Evolutionary conservation across 2,329 filamentous ascomycete genomes (phyloP), one percentile per base, ranked within the genome.

Genomic region (Raffaelea albimanens): DNA sequence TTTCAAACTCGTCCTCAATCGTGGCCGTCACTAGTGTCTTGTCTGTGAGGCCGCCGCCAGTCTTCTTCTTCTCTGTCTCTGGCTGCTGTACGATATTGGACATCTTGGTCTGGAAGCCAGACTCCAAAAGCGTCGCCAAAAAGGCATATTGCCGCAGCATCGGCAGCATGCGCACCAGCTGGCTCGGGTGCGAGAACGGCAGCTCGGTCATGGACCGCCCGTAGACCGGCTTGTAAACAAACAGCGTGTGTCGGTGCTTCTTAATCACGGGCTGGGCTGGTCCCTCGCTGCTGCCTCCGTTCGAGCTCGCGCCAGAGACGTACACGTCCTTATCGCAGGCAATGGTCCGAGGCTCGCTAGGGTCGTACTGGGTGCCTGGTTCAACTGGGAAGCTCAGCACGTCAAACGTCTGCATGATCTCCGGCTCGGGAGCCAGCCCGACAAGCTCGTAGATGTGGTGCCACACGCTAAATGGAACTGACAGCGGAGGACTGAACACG

Each of bases 121-220:
- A 78, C 47, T 73, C 67, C 3, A 91, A 69, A 2, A 93, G 63
- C 0, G 71, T 77, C 1, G 79, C 79, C 4, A 87, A 67, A 54
- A 85, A 80, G 0, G 83, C 83, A 58, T 87, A 93, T 60, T 93
- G 87, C 14, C 87, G 73, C 16, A 93, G 68, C 4, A 75, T 69
- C 0, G 87, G 85, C n/a, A 94, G 70, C 59, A 90, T 78, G 46
- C 78, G 73, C 7, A 90, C 68, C 4, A 94, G 67, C 59, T 94
- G 86, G 44, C 80, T 76, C 0, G 87, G 87, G 57, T 94, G 87
- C 2, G 80, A 78, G 58, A 94, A 91, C 0, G 85, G 80, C 29
- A 93, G 69, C 47, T 83, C 78, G 1, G 75, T 76, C 9, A 94
- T 62, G 3, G 72, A 70, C 48, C 82, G 76, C 0, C 82, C 83